A percentile compares a stretch with the other conserved stretches of the same genome.
Conservation (phyloP, 257 asterid genomes). For the Henckelia pumila region DNA sequence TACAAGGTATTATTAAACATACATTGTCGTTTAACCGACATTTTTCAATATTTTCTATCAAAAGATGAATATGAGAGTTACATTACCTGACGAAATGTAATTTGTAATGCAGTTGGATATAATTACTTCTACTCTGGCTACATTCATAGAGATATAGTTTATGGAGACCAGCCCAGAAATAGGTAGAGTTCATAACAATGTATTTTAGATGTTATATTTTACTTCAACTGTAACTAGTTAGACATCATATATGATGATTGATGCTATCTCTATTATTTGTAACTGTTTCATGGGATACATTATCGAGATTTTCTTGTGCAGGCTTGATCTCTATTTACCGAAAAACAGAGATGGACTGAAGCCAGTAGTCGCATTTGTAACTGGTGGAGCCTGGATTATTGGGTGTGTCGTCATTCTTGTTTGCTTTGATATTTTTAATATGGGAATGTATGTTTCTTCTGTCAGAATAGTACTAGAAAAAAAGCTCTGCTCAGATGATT, state of each 20-base stretch:
- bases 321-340: conserved; percentile 92
- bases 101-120: conserved; percentile 74
- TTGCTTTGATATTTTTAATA: conserved; percentile 5
- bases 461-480: background rate
- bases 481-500: background rate
- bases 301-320: conserved; percentile 29
- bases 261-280: background rate
- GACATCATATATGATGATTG: background rate
- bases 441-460: background rate
- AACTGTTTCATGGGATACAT: background rate
- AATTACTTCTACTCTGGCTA: conserved; percentile 71
- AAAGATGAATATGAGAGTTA: background rate
- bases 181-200: conserved; percentile 42
- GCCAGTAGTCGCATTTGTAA: too few relatives aligned
- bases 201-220: background rate
- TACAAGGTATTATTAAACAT: conserved; percentile 60
- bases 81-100: conserved; percentile 1
- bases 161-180: conserved; percentile 92
- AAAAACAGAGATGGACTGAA: conserved; percentile 59
- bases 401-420: conserved; percentile 51
- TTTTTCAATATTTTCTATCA: conserved; percentile 13
- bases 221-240: conserved; percentile 9
- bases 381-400: conserved; percentile 99
- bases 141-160: conserved; percentile 75
- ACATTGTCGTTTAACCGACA: background rate